Evolutionary conservation across 768 basidiomycete species (phyloP).

Genomic region (Suillus variegatus): DNA sequence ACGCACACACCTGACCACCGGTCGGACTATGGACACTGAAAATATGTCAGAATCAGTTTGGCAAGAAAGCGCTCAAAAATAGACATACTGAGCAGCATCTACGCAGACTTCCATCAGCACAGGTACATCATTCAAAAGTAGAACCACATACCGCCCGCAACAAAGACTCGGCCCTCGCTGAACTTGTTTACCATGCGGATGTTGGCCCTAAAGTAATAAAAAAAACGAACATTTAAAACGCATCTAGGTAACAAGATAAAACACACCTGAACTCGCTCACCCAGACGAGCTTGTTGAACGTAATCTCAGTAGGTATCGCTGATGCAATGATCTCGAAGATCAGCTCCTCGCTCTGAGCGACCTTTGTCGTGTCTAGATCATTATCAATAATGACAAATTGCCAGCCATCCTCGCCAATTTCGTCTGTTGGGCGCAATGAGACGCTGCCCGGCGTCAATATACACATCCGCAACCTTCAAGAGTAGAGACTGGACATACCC

Average conservation of each 20-base stretch:
- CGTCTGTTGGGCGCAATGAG: conserved; percentile 18
- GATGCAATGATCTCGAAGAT: conserved; percentile 31
- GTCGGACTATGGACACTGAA: neutral
- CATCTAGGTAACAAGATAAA: neutral
- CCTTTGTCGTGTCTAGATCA: conserved; percentile 14
- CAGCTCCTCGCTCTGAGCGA: conserved; percentile 23
- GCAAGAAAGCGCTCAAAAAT: neutral
- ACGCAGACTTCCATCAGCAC: neutral
- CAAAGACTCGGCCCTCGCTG: neutral
- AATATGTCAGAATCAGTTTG: neutral
- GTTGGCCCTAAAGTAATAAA: neutral
- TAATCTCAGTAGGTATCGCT: conserved; percentile 19
- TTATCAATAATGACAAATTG: conserved; percentile 12
- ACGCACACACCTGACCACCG: neutral
- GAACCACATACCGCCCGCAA: conserved; percentile 2
- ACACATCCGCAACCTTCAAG: neutral
- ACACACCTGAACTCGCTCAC: conserved; percentile 31
- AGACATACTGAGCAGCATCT: conserved; percentile 1
- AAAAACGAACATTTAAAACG: neutral
- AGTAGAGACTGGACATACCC: neutral
- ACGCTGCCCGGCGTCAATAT: conserved; percentile 5
- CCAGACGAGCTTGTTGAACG: conserved; percentile 28
- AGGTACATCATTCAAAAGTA: neutral
- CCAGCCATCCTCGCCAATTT: conserved; percentile 25
- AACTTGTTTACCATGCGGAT: neutral